A percentile compares a stretch with the other conserved stretches of the same genome.
These are phyloP conservation scores for Yamadazyma paraphyllophila DNA, from an alignment of 805 yeast species.

Conservation along the genomic window DNA sequence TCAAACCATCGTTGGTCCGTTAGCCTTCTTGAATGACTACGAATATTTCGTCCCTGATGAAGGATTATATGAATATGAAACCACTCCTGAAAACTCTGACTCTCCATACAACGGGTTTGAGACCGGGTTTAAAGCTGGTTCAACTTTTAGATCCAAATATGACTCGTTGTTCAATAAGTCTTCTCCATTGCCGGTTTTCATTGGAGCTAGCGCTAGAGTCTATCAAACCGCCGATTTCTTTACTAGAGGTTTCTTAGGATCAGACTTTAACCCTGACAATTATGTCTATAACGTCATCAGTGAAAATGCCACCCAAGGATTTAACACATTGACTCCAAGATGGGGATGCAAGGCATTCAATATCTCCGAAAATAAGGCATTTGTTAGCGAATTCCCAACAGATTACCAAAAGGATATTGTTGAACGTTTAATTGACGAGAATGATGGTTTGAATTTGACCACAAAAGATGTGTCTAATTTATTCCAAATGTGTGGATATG, in stretches of 20 bases:
- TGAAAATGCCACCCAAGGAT: slow-evolving; percentile 51
- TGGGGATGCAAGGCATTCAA: slow-evolving; percentile 41
- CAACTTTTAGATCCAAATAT: slow-evolving; percentile 47
- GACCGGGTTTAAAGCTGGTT: slow-evolving; percentile 51
- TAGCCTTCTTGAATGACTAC: slow-evolving; percentile 54
- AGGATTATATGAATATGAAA: slow-evolving; percentile 47
- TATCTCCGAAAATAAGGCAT: slow-evolving; percentile 22
- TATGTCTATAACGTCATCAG: slow-evolving; percentile 40
- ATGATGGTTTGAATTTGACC: slow-evolving; percentile 54
- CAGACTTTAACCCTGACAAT: slow-evolving; percentile 30
- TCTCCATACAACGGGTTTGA: slow-evolving; percentile 52
- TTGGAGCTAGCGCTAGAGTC: slow-evolving; percentile 55
- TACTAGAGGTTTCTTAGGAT: slow-evolving; percentile 58
- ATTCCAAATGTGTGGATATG: slow-evolving; percentile 71
- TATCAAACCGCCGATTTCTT: slow-evolving; percentile 54
- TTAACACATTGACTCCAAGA: slow-evolving; percentile 58
- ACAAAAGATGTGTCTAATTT: slow-evolving; percentile 50
- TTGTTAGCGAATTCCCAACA: slow-evolving; percentile 27
- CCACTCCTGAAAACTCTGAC: slow-evolving; percentile 42
- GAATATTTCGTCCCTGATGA: slow-evolving; percentile 45
- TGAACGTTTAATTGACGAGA: slow-evolving; percentile 51
- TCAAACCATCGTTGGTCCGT: slow-evolving; percentile 44
- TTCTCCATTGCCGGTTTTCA: slow-evolving; percentile 47
- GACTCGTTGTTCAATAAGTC: slow-evolving; percentile 40
- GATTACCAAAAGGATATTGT: slow-evolving; percentile 53